Conservation (phyloP, 331 rosid genomes). For the Acacia concinna region DNA sequence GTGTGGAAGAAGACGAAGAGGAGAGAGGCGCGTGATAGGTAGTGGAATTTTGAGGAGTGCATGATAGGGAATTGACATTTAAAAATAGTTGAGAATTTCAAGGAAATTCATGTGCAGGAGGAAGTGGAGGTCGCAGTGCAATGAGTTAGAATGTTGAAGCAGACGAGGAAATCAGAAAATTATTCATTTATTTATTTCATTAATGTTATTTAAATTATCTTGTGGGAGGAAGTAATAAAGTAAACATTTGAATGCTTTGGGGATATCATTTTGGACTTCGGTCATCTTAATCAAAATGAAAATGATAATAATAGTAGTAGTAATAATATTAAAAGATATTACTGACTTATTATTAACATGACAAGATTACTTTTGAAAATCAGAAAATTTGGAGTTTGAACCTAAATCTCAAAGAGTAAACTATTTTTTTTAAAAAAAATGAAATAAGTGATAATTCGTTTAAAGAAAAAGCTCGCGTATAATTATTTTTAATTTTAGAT, state of each 20-base stretch:
- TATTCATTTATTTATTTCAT: not conserved
- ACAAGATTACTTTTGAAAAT: too few relatives aligned
- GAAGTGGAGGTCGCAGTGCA: constrained; percentile 50
- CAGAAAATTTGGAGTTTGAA: too few relatives aligned
- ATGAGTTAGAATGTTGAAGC: constrained; percentile 80
- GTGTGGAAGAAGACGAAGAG: constrained; percentile 15
- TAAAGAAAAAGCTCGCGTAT: not conserved
- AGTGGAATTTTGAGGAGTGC: constrained; percentile 38
- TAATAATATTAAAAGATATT: too few relatives aligned
- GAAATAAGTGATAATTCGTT: not conserved
- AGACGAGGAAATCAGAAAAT: too few relatives aligned
- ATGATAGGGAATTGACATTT: constrained; percentile 37
- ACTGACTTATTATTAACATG: too few relatives aligned
- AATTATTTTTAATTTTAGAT: too few relatives aligned
- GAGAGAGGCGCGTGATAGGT: constrained; percentile 27
- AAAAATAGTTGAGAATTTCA: constrained; percentile 29
- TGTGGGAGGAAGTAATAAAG: not conserved
- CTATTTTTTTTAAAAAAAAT: too few relatives aligned
- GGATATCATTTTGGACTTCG: not conserved
- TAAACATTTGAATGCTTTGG: not conserved
- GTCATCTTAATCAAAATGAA: not conserved
- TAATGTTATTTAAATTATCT: not conserved
- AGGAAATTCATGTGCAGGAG: constrained; percentile 42
- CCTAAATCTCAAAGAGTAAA: too few relatives aligned
- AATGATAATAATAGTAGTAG: too few relatives aligned